phyloP scores from a whole-genome alignment of 1,284 basidiomycete genomes.

The Cerrena zonata region DNA sequence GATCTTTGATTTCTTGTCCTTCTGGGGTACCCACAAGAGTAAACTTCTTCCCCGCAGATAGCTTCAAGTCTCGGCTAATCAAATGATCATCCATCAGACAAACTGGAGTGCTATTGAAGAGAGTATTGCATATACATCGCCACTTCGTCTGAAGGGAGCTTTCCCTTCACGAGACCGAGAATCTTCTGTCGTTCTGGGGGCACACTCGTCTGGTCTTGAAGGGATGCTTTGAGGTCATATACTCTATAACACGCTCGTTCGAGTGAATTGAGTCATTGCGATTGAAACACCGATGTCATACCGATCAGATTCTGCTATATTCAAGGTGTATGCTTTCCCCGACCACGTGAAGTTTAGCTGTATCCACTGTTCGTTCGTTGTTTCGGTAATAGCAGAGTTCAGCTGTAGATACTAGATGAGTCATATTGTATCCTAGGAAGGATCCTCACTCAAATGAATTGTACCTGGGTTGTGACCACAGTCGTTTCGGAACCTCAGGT shows the following conservation, averaged over 20 bases:
- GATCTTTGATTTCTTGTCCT: conserved; percentile 79
- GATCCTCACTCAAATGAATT: too few species aligned
- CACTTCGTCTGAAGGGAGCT: conserved; percentile 70
- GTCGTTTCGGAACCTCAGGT: too few species aligned
- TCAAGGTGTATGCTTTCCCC: conserved; percentile 50
- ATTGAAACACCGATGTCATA: conserved; percentile 21
- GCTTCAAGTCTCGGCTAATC: conserved; percentile 48
- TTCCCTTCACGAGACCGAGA: conserved; percentile 79
- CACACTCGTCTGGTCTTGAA: conserved; percentile 73
- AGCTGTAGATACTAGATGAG: too few species aligned
- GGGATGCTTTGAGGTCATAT: conserved; percentile 58
- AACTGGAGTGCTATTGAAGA: neutral
- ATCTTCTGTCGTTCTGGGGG: conserved; percentile 87
- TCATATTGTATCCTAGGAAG: too few species aligned
- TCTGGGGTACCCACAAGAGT: conserved; percentile 78
- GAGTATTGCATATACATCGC: conserved; percentile 45
- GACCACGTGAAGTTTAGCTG: conserved; percentile 63
- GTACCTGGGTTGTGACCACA: too few species aligned
- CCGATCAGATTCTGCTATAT: conserved; percentile 72
- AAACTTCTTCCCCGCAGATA: conserved; percentile 65
- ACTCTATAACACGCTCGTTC: conserved; percentile 38
- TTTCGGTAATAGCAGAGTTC: neutral
- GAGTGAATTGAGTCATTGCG: neutral
- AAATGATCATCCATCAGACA: neutral
- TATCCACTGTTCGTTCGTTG: conserved; percentile 38